A percentile compares a stretch with the other conserved stretches of the same genome.
phyloP scores from a whole-genome alignment of 2,329 filamentous ascomycete species.

The Ilyonectria destructans region DNA sequence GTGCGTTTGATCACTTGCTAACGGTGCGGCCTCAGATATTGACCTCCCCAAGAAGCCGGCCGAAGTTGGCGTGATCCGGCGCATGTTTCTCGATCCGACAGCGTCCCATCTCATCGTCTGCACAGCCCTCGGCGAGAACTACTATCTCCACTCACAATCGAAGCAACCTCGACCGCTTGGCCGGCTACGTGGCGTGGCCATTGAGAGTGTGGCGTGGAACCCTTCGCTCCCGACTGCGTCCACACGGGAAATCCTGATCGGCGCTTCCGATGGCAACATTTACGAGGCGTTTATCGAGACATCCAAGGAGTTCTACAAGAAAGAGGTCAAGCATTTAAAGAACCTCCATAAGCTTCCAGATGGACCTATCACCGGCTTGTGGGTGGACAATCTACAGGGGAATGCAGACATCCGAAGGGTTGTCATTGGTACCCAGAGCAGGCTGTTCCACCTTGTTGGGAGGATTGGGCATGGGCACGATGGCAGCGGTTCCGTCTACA shows the following conservation, averaged over 20 bases:
- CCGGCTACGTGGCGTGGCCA: conserved; percentile 86
- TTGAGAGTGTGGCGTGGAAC: conserved; percentile 96
- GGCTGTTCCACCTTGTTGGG: conserved; percentile 86
- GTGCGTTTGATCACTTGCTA: conserved; percentile 19
- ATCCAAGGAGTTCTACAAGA: conserved; percentile 93
- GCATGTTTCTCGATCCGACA: conserved; percentile 97
- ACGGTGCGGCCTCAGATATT: conserved; percentile 78
- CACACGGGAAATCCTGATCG: conserved; percentile 93
- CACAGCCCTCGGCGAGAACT: conserved; percentile 94
- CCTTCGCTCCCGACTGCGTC: conserved; percentile 93
- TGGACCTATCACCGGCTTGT: conserved; percentile 87
- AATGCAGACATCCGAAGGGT: conserved; percentile 82
- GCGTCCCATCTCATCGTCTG: conserved; percentile 94
- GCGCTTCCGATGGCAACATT: conserved; percentile 92
- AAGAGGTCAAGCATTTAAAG: conserved; percentile 94
- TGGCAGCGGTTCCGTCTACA: conserved; percentile 88
- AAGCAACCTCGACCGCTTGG: conserved; percentile 88
- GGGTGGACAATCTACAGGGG: conserved; percentile 82
- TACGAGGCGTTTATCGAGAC: conserved; percentile 97
- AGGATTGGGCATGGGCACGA: conserved; percentile 83
- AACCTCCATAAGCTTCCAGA: conserved; percentile 87
- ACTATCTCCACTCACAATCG: conserved; percentile 96
- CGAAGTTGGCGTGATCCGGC: conserved; percentile 92
- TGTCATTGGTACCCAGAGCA: conserved; percentile 83
- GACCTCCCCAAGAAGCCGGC: conserved; percentile 94